Evolutionary conservation across 2,329 filamentous ascomycete species (phyloP).

Genomic region (Botrytis squamosa): DNA sequence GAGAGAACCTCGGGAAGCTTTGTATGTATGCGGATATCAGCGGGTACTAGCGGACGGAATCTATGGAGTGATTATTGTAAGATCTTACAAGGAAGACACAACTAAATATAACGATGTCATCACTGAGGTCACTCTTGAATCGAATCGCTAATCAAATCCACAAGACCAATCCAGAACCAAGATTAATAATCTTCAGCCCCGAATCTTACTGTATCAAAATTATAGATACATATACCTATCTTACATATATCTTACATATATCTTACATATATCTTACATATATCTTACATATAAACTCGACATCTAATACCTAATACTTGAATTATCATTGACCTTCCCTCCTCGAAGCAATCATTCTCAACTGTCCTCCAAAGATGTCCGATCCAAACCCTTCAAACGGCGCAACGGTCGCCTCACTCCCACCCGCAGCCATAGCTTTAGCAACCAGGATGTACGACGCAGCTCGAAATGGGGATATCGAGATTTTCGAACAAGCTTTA

Average conservation of each 20-base stretch:
- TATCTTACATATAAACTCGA: not conserved
- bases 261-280: not conserved
- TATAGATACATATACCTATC: not conserved
- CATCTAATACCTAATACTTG: not conserved
- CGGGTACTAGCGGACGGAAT: not conserved
- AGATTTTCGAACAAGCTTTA: slow-evolving; percentile 62
- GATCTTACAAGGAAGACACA: no score
- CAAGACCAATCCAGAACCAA: not conserved
- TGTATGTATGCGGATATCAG: not conserved
- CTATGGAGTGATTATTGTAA: not conserved
- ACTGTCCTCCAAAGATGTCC: not conserved
- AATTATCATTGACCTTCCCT: not conserved
- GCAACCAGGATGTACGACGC: slow-evolving; percentile 66
- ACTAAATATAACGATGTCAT: slow-evolving; percentile 1
- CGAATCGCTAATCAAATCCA: not conserved
- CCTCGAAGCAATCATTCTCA: not conserved
- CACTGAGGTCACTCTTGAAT: not conserved
- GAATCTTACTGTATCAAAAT: not conserved
- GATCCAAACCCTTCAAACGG: not conserved
- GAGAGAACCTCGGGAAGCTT: not conserved
- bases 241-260: not conserved
- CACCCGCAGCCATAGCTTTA: slow-evolving; percentile 64
- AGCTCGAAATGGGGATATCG: slow-evolving; percentile 58
- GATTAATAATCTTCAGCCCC: slow-evolving; percentile 9
- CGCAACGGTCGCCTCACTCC: slow-evolving; percentile 40